phyloP scores from a whole-genome alignment of 768 basidiomycete species.

The Gautieria morchelliformis region DNA sequence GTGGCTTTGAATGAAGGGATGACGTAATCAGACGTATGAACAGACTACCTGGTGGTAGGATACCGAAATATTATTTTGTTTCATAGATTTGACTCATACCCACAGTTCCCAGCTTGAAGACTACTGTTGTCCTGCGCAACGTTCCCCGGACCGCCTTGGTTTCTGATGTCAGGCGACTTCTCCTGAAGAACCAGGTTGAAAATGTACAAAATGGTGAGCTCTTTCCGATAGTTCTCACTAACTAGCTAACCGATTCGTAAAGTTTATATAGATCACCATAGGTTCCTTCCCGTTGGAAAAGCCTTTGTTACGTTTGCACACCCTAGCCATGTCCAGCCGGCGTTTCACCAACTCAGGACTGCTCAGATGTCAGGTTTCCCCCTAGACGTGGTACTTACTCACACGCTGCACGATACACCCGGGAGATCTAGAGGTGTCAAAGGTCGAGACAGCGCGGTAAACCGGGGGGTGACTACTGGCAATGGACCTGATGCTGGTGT shows the following conservation, averaged over 20 bases:
- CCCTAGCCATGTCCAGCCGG: constrained; percentile 27
- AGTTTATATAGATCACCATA: constrained; percentile 54
- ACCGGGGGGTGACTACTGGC: constrained; percentile 26
- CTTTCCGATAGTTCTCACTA: not conserved
- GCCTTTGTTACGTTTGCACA: constrained; percentile 49
- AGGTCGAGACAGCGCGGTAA: constrained; percentile 30
- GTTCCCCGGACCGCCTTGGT: constrained; percentile 46
- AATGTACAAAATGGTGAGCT: constrained; percentile 18
- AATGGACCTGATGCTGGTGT: constrained; percentile 47
- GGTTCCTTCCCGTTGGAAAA: constrained; percentile 48
- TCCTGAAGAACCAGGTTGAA: constrained; percentile 24
- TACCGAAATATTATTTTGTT: not conserved
- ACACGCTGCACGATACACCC: not conserved
- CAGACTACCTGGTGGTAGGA: not conserved
- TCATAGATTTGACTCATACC: not conserved
- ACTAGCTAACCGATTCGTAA: not conserved
- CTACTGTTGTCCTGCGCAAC: constrained; percentile 24
- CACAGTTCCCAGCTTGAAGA: not conserved
- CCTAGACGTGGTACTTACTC: not conserved
- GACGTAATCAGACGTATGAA: not conserved
- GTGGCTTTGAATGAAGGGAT: not conserved
- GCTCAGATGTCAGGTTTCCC: constrained; percentile 37
- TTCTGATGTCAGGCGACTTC: constrained; percentile 37
- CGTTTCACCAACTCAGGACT: constrained; percentile 32
- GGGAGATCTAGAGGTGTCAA: constrained; percentile 27